Evolutionary conservation across 2,329 filamentous ascomycete species (phyloP), one percentile per base, ranked within the genome.

Genomic region (Aspergillus pseudoglaucus): DNA sequence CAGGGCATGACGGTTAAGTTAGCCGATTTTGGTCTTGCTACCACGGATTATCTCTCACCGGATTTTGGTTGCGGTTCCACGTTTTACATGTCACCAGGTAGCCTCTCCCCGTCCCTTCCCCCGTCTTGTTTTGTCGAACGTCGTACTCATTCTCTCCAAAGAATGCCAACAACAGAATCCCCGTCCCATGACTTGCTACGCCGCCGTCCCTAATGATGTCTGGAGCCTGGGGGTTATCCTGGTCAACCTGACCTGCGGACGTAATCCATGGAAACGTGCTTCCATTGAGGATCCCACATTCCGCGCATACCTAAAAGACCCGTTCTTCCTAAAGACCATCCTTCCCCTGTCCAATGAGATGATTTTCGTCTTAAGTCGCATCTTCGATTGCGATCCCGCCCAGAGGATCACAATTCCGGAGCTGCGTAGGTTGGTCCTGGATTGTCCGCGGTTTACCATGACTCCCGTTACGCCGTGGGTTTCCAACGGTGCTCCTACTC

Each of bases 41-140:
- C 90, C 20, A 84, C 83, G 49, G 88, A 91, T 56, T 79, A 83
- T 56, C 78, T 85, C 58, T 95, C 91, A 55, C 87, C 90, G 59
- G 93, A 98, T 69, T 96, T 95, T 71, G 93, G 93, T 63, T 98
- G 93, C 68, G 93, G 93, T 54, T 97, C 93, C 27, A 97, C 91
- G 12, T 97, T 97, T 64, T 98, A 98, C 75, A 98, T 97, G 93
- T 95, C 90, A 65, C 93, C 93, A 81, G 91, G 91, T 96, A 86
- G 69, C 81, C 75, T 55, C 56, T 51, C 42, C 41, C 37, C 42
- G 49, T 69, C 81, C 75, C 56, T 51, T 42, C 38, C 37, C 42
- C 51, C 48, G 45, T 53, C 47, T 41, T 49, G 20, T 23, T 25
- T 30, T 44, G 18, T 30, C 14, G 10, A 18, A 30, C 23, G 37